Conservation (phyloP, 2,329 filamentous ascomycete genomes). For the Calonectria pteridis region DNA sequence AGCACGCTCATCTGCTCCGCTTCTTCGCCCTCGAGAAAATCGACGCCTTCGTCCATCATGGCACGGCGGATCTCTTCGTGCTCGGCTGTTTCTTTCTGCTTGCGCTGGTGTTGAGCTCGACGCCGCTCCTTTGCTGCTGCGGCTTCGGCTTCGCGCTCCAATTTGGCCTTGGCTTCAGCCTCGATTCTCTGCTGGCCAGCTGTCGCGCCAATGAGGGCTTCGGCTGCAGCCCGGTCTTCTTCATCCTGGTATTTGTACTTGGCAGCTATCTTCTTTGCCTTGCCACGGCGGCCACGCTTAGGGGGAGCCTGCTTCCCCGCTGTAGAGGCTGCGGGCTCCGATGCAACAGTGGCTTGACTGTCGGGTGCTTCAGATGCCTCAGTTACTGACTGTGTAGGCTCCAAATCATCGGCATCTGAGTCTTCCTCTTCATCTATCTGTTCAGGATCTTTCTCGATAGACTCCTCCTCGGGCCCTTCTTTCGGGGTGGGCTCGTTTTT, state of each 20-base stretch:
- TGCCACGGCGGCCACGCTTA: slow-evolving; percentile 82
- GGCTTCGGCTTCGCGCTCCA: slow-evolving; percentile 75
- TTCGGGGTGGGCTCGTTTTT: slow-evolving; percentile 36
- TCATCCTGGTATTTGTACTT: slow-evolving; percentile 97
- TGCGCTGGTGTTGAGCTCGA: slow-evolving; percentile 81
- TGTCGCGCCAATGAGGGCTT: slow-evolving; percentile 86
- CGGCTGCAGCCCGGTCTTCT: slow-evolving; percentile 86
- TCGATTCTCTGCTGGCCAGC: slow-evolving; percentile 76
- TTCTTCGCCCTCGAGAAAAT: slow-evolving; percentile 71
- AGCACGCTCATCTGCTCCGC: slow-evolving; percentile 67
- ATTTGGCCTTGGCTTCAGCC: slow-evolving; percentile 76
- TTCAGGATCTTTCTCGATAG: slow-evolving; percentile 37
- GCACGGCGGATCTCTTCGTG: slow-evolving; percentile 77
- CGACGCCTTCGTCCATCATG: slow-evolving; percentile 70
- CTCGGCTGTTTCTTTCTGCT: slow-evolving; percentile 80
- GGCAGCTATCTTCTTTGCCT: slow-evolving; percentile 86
- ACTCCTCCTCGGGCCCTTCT: slow-evolving; percentile 30
- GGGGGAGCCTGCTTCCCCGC: slow-evolving; percentile 55
- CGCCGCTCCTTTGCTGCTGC: slow-evolving; percentile 81
- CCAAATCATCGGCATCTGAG: slow-evolving; percentile 38
- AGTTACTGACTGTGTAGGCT: slow-evolving; percentile 23
- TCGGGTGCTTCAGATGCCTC: slow-evolving; percentile 36
- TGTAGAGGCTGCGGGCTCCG: slow-evolving; percentile 26
- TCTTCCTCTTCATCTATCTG: slow-evolving; percentile 49
- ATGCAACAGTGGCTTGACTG: slow-evolving; percentile 18